Conservation (phyloP, 768 basidiomycete genomes). For the Aureoboletus auriporus region DNA sequence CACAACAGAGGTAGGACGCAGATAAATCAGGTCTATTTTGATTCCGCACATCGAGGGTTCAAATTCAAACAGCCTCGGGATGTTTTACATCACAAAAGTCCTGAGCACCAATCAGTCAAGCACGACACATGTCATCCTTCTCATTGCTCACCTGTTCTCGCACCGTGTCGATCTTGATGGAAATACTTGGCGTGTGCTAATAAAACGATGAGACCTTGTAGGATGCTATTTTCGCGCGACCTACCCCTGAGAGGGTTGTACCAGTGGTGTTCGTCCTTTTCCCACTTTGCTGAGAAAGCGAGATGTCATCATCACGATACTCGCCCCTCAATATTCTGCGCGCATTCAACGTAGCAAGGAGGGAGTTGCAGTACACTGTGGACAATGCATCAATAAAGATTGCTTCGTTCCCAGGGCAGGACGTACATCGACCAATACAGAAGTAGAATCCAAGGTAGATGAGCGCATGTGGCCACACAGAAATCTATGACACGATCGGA, state of each 20-base stretch:
- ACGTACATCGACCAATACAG: slow-evolving; percentile 54
- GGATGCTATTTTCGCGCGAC: neutral
- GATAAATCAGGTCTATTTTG: too few species aligned
- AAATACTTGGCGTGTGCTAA: slow-evolving; percentile 40
- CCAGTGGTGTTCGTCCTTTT: slow-evolving; percentile 1
- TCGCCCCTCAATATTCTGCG: slow-evolving; percentile 41
- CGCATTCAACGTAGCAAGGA: slow-evolving; percentile 58
- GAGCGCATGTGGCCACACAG: slow-evolving; percentile 44
- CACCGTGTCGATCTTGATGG: slow-evolving; percentile 63
- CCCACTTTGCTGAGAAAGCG: slow-evolving; percentile 13
- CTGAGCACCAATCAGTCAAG: neutral
- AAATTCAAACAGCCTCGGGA: slow-evolving; percentile 4
- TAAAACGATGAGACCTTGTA: neutral
- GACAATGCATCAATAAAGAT: neutral
- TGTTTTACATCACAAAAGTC: slow-evolving; percentile 9
- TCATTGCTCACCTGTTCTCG: slow-evolving; percentile 39
- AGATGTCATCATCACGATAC: slow-evolving; percentile 4
- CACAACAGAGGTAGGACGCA: too few species aligned
- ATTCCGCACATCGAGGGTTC: too few species aligned
- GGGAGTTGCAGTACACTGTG: slow-evolving; percentile 55
- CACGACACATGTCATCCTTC: too few species aligned
- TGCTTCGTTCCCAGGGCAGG: neutral
- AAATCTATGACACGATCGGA: slow-evolving; percentile 34
- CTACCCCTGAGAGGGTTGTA: slow-evolving; percentile 2
- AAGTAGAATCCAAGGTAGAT: slow-evolving; percentile 60